These are phyloP conservation scores for Tricholoma sp. DNA, from an alignment of 768 basidiomycete genomes.

Conservation along the genomic window DNA sequence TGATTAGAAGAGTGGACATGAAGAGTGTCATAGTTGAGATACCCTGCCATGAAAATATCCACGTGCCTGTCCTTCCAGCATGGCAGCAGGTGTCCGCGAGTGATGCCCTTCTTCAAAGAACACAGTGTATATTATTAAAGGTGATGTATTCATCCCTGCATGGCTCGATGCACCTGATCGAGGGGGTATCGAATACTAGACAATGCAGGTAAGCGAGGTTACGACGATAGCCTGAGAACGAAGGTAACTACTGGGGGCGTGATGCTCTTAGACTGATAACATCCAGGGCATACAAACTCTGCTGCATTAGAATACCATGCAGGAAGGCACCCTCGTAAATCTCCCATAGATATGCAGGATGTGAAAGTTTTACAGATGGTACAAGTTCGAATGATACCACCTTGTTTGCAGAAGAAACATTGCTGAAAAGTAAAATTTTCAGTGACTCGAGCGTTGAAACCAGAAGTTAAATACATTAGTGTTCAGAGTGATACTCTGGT, in stretches of 20 bases:
- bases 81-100: background rate
- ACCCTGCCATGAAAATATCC: background rate
- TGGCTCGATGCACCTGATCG: background rate
- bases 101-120: background rate
- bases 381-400: background rate
- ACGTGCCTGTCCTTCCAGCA: background rate
- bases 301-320: background rate
- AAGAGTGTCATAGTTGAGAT: background rate
- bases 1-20: background rate
- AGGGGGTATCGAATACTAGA: background rate
- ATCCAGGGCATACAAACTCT: too few species aligned
- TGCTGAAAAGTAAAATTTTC: background rate
- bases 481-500: background rate
- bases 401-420: background rate
- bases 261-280: too few species aligned
- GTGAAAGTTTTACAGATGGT: background rate
- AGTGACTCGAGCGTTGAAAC: background rate
- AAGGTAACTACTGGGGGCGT: too few species aligned
- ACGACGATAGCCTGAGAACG: too few species aligned
- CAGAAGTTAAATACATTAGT: background rate
- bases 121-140: background rate
- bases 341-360: background rate
- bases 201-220: background rate
- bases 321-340: background rate
- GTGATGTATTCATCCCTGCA: background rate